Evolutionary conservation across 1,284 basidiomycete species (phyloP).

Genomic region (Cronartium quercuum): DNA sequence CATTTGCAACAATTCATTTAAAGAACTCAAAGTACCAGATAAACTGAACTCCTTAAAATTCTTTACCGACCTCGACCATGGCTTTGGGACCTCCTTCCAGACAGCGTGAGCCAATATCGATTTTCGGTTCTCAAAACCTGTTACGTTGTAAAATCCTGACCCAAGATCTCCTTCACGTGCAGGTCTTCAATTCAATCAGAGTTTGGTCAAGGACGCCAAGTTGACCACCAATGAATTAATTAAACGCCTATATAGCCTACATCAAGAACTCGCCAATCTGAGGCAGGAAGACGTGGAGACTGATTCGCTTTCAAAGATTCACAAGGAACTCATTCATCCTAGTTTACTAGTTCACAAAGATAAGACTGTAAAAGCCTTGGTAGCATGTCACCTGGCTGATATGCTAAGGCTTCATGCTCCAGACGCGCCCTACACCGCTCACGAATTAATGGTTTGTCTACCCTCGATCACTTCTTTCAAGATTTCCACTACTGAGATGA

Average conservation of each 20-base stretch:
- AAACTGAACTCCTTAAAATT: no score
- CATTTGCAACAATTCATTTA: no score
- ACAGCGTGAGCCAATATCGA: background rate
- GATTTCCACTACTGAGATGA: background rate
- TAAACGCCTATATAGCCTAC: constrained; percentile 54
- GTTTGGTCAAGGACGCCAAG: constrained; percentile 18
- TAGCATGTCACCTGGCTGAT: constrained; percentile 90
- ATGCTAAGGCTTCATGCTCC: constrained; percentile 89
- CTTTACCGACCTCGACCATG: no score
- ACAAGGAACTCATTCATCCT: constrained; percentile 71
- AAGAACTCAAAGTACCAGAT: no score
- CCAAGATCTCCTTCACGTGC: background rate
- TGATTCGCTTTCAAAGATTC: constrained; percentile 61
- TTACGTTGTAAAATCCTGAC: background rate
- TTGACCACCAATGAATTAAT: constrained; percentile 13
- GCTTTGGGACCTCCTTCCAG: no score
- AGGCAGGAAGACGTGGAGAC: constrained; percentile 83
- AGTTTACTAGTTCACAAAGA: constrained; percentile 87
- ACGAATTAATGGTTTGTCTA: constrained; percentile 60
- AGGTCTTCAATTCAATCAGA: constrained; percentile 30
- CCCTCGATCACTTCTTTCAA: background rate
- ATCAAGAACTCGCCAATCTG: constrained; percentile 70
- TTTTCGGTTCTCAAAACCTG: background rate
- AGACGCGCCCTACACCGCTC: constrained; percentile 85
- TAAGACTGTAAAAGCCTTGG: constrained; percentile 83